phyloP scores from a whole-genome alignment of 1,284 basidiomycete species.

The Malassezia globosa region DNA sequence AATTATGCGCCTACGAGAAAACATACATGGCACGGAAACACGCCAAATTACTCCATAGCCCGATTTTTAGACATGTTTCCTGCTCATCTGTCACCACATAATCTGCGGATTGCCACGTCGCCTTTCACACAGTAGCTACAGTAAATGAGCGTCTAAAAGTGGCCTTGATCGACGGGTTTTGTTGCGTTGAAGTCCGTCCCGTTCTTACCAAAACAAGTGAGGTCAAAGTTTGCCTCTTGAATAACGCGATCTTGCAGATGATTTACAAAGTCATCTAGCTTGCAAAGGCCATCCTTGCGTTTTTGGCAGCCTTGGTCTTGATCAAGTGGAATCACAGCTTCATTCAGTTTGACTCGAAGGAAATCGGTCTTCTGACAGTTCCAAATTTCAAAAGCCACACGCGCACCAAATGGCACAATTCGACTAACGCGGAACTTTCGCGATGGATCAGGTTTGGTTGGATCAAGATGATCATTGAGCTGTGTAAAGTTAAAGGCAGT shows the following conservation, averaged over 20 bases:
- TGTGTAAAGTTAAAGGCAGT: constrained; percentile 40
- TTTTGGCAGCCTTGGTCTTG: constrained; percentile 58
- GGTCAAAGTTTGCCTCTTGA: constrained; percentile 37
- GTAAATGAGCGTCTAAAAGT: no score
- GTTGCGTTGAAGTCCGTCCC: constrained; percentile 30
- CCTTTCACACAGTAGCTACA: no score
- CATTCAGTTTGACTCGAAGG: constrained; percentile 71
- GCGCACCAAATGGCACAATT: constrained; percentile 31
- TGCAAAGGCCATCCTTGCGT: constrained; percentile 66
- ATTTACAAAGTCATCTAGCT: constrained; percentile 61
- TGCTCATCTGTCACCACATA: no score
- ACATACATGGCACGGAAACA: no score
- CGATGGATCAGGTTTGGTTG: constrained; percentile 18
- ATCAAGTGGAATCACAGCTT: constrained; percentile 54
- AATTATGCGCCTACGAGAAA: no score
- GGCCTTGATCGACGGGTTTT: no score
- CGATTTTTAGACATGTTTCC: no score
- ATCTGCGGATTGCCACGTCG: no score
- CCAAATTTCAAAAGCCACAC: constrained; percentile 28
- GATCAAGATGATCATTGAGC: constrained; percentile 24
- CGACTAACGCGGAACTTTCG: constrained; percentile 27
- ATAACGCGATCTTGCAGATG: constrained; percentile 24
- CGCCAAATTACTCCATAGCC: no score
- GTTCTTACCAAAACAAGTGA: constrained; percentile 34
- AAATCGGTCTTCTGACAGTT: constrained; percentile 50